Percentiles rank a stretch among this genome's conserved stretches.
phyloP scores from a whole-genome alignment of 129 eudicot species.

The Tagetes erecta region DNA sequence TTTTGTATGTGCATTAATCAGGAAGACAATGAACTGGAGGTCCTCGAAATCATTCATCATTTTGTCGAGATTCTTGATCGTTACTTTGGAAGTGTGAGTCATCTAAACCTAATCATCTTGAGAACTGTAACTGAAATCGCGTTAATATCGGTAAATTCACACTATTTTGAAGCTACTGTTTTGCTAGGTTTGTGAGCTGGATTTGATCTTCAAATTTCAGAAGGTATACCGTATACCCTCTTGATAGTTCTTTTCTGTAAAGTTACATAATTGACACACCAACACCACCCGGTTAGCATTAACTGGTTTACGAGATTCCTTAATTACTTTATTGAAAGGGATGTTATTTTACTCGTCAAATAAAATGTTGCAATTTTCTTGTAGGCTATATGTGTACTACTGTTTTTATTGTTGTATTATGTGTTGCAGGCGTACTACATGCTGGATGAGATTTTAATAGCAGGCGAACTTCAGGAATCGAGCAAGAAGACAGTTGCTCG shows the following conservation, averaged over 20 bases:
- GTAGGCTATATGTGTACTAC: not conserved
- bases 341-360: not conserved
- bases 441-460: conserved; percentile 82
- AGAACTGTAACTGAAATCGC: not conserved
- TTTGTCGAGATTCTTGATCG: conserved; percentile 86
- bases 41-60: conserved; percentile 88
- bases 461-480: conserved; percentile 98
- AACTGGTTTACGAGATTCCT: not conserved
- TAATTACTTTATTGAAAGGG: not conserved
- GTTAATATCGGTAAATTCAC: conserved; percentile 10
- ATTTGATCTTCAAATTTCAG: conserved; percentile 84
- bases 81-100: conserved; percentile 90
- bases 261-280: not conserved
- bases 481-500: conserved; percentile 92
- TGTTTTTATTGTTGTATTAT: not conserved
- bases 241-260: not conserved
- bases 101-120: conserved; percentile 13
- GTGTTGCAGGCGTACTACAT: conserved; percentile 79
- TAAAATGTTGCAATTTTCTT: not conserved
- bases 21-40: conserved; percentile 87
- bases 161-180: conserved; percentile 12
- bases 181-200: conserved; percentile 87
- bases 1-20: conserved; percentile 94
- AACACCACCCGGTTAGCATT: not conserved
- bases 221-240: conserved; percentile 44